These are phyloP conservation scores for Colletotrichum musicola DNA, from an alignment of 2,329 filamentous ascomycete genomes.

Conservation along the genomic window DNA sequence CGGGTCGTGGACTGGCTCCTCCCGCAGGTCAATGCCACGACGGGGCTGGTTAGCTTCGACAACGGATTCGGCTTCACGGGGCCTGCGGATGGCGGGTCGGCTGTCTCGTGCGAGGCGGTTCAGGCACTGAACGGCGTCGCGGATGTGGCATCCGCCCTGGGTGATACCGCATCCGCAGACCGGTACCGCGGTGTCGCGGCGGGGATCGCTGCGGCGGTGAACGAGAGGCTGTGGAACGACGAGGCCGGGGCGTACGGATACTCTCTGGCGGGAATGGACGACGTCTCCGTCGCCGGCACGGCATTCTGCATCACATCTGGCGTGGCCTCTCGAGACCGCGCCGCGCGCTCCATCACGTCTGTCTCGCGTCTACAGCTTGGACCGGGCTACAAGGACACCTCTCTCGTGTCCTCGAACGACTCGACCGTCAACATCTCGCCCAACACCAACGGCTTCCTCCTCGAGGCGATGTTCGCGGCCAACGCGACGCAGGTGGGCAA, in stretches of 20 bases:
- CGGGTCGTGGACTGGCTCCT: constrained; percentile 32
- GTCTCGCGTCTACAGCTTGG: constrained; percentile 31
- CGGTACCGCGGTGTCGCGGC: constrained; percentile 36
- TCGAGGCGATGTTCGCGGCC: constrained; percentile 50
- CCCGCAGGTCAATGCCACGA: constrained; percentile 31
- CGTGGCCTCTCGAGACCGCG: constrained; percentile 26
- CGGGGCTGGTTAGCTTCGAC: constrained; percentile 36
- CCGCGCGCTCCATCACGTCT: constrained; percentile 31
- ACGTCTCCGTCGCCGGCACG: constrained; percentile 37
- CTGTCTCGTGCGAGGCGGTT: constrained; percentile 37
- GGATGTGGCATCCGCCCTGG: constrained; percentile 33
- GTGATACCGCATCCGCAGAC: constrained; percentile 44
- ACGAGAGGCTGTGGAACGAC: constrained; percentile 42
- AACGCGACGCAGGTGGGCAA: constrained; percentile 43
- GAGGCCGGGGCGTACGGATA: constrained; percentile 35
- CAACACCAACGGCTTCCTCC: constrained; percentile 59
- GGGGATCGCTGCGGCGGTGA: constrained; percentile 37
- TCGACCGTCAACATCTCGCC: constrained; percentile 56
- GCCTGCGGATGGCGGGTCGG: constrained; percentile 29
- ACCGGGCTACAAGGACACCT: constrained; percentile 42
- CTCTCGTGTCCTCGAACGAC: constrained; percentile 38
- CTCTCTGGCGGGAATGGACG: constrained; percentile 5
- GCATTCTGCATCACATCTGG: constrained; percentile 42
- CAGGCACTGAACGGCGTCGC: constrained; percentile 33
- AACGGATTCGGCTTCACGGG: constrained; percentile 38